Evolutionary conservation across 164 flowering plant species (phyloP).

Genomic region (Liquidambar formosana): DNA sequence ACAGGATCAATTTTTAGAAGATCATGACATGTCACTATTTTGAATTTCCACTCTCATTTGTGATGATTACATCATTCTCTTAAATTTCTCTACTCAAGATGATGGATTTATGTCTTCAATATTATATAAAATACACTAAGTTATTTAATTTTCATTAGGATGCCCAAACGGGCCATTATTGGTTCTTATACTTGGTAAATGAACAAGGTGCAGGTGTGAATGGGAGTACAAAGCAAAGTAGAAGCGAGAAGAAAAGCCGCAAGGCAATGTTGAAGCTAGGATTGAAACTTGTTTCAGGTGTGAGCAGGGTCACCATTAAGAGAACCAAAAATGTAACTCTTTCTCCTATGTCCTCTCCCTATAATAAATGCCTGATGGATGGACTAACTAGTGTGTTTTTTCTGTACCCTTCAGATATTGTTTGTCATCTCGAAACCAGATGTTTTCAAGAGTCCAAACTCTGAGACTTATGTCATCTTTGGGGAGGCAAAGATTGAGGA

Average conservation of each 20-base stretch:
- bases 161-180: too few species aligned
- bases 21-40: too few species aligned
- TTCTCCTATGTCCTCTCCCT: background rate
- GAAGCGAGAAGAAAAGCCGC: slow-evolving; percentile 9
- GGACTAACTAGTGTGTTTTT: background rate
- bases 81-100: too few species aligned
- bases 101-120: too few species aligned
- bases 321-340: slow-evolving; percentile 8
- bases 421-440: slow-evolving; percentile 10
- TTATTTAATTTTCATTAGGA: too few species aligned
- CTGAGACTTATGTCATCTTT: background rate
- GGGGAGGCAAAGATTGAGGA: slow-evolving; percentile 9
- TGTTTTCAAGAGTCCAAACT: slow-evolving; percentile 11
- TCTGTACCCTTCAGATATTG: background rate
- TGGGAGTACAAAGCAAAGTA: slow-evolving; percentile 5
- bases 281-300: background rate
- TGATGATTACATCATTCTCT: too few species aligned
- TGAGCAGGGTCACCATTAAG: slow-evolving; percentile 7
- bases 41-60: too few species aligned
- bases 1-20: too few species aligned
- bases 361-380: background rate
- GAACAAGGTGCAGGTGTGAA: background rate
- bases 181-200: background rate
- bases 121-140: too few species aligned
- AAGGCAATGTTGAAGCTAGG: slow-evolving; percentile 8